Evolutionary conservation across 164 flowering plant genomes (phyloP), one percentile per base, ranked within the genome.

Genomic region (Chimonanthus salicifolius): DNA sequence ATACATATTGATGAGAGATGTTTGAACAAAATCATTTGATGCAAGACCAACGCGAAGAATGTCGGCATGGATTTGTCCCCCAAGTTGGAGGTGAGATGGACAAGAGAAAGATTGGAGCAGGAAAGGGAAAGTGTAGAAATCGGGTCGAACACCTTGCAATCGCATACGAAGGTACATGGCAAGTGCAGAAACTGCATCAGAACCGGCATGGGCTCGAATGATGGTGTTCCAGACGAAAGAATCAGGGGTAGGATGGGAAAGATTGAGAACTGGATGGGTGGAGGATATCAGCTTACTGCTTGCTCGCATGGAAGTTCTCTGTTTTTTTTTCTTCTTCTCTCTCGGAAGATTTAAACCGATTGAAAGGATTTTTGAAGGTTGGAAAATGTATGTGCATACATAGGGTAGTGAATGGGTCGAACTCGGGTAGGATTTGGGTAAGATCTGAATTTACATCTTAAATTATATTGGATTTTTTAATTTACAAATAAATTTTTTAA

Each of bases 191-290:
- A 4, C 21, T 50, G 66, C 9, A 0, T 62, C 4, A 58, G 76
- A 11, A 45, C 78, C 75, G 49, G 46, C 70, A 10, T 74, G 73
- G 78, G 77, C 80, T 69, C 79, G 67, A 3, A 81, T 83, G 58
- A 79, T 64, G 3, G 75, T 75, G 82, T 83, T 83, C 85, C 85
- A 83, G 71, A 70, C 70, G 70, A 78, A 78, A 67, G 84, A 73
- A 51, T 79, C 77, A 20, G 54, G 68, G 60, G 80, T 66, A 2
- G 78, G 81, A 70, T 80, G 85, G 64, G 49, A 4, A 51, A 77
- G 71, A 72, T 76, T 74, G 20, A 79, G 79, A 44, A 73, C 58
- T 45, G 85, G 81, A 70, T 82, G 85, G 2, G 80, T 68, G 5
- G 72, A 44, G 13, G 72, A 76, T 69, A 79, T 67, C 65, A 78